Percentiles rank a stretch among this genome's conserved stretches.
These are phyloP conservation scores for Selenicereus undatus DNA, from an alignment of 148 eudicot species.

Conservation along the genomic window DNA sequence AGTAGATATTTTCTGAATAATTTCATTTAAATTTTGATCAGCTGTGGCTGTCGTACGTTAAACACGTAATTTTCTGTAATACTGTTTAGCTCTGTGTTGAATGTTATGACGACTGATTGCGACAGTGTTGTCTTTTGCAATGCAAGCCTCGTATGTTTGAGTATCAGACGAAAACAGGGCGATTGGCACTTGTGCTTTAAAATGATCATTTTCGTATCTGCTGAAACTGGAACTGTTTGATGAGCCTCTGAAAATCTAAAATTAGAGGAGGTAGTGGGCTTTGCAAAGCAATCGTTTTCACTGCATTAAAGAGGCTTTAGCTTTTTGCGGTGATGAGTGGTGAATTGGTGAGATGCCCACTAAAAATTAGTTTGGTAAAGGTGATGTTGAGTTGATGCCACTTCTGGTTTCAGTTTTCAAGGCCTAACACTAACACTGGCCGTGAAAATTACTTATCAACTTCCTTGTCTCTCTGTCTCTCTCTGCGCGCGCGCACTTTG, in stretches of 20 bases:
- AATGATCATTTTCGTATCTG: neutral
- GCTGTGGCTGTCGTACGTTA: neutral
- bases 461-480: neutral
- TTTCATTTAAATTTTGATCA: neutral
- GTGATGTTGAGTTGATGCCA: conserved; percentile 5
- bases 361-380: neutral
- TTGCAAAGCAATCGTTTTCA: neutral
- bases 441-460: neutral
- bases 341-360: neutral
- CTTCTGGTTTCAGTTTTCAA: neutral
- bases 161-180: neutral
- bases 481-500: neutral
- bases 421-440: no score
- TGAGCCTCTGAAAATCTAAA: neutral
- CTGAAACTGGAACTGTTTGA: neutral
- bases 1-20: neutral
- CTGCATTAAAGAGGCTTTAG: neutral
- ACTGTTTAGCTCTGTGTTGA: neutral
- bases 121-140: neutral
- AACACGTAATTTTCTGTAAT: neutral
- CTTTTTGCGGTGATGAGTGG: neutral
- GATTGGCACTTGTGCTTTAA: neutral
- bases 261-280: neutral
- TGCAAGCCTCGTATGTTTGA: neutral
- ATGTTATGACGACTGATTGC: neutral